Base-by-base conservation (phyloP, 106 monocot genomes). In the Allium fistulosum region DNA sequence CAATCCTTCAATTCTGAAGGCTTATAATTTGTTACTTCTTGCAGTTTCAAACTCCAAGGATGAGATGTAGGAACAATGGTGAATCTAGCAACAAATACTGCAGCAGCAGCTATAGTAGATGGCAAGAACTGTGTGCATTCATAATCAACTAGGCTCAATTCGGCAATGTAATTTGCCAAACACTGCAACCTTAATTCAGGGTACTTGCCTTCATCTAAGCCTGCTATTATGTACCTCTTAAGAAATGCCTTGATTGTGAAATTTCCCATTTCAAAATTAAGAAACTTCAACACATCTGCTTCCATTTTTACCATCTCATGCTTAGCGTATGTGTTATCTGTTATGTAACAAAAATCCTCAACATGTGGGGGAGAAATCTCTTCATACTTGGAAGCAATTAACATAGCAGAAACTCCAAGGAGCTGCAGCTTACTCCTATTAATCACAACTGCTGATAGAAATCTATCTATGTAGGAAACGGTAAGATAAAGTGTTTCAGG, bases 211-310 rank as follows among this genome's bases (percentile, higher is more conserved):
- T 78, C 74, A 59, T 63, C 70, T 15, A 68, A 71, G 53, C 58
- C 66, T 27, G 63, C 77, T 55, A 64, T 75, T 8, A 49, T 71
- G 65, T 73, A 87, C 61, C 82, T 70, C 48, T 13, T 73, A 9
- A 96, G 80, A 65, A 95, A 91, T 10, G 85, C 80, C 63, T 88
- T 91, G 7, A 74, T 72, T 12, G 91, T 96, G n/a, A 88, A 88
- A 75, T 81, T 81, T 3, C 91, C 85, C 83, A 88, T 86, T 75
- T 91, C 95, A 79, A 88, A 96, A n/a, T 88, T 82, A 8, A 96
- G 88, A 67, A 83, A 61, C 10, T 78, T 86, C 8, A 90, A 68
- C 51, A 86, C 65, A 48, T 86, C 76, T 9, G 51, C 26, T 48
- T 90, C 90, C 86, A 86, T 90, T 47, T 66, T 61, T 13, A 83